Conservation (phyloP, 1,284 basidiomycete species). For the Neolentinus lepideus region DNA sequence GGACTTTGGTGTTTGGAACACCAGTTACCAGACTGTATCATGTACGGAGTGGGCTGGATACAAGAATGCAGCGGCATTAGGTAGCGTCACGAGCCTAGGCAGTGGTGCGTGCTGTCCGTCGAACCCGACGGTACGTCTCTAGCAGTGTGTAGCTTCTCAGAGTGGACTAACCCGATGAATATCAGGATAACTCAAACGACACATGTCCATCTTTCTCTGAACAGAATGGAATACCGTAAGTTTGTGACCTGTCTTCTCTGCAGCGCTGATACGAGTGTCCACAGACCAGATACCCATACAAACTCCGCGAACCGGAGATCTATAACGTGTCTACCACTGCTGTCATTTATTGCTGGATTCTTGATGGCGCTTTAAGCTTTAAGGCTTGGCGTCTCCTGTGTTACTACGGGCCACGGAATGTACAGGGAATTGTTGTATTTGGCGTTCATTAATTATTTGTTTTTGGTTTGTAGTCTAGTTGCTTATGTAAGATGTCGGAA, state of each 20-base stretch:
- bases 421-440: no score
- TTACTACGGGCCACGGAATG: no score
- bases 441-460: no score
- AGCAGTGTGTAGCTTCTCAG: neutral
- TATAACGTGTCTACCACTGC: neutral
- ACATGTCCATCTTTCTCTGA: constrained; percentile 72
- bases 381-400: neutral
- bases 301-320: constrained; percentile 9
- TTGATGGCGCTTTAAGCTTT: neutral
- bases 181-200: constrained; percentile 39
- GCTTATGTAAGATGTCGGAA: neutral
- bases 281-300: constrained; percentile 39
- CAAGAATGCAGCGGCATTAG: constrained; percentile 51
- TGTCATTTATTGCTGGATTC: neutral
- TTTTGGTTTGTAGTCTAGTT: neutral
- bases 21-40: constrained; percentile 55
- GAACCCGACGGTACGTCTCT: constrained; percentile 44
- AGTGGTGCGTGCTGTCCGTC: constrained; percentile 63
- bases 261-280: neutral
- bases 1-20: constrained; percentile 83
- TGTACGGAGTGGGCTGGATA: constrained; percentile 61
- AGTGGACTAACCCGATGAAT: neutral
- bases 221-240: constrained; percentile 57
- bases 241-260: constrained; percentile 12
- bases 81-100: constrained; percentile 49